Base-by-base conservation (phyloP, 306 rosid genomes). In the Rosa lucieae region DNA sequence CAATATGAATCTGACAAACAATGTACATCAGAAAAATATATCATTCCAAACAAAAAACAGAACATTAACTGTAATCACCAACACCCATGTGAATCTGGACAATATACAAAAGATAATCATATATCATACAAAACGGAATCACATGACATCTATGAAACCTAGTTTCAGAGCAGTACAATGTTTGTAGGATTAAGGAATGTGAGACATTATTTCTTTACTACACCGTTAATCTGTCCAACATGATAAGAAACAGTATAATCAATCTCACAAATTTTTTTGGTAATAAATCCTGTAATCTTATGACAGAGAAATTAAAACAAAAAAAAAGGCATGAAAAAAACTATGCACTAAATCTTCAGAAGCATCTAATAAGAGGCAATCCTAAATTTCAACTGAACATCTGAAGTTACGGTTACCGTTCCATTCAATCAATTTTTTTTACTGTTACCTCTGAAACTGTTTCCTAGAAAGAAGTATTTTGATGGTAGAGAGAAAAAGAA, bases 1-100 rank as follows among this genome's bases (percentile, higher is more conserved):
- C 97, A 81, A 95, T 89, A 82, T 95, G 99, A 77, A 92, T 93
- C 99, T 95, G 90, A 82, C 77, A 72, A 76, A 68, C 70, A 83
- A 81, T 44, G 74, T 62, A 76, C 49, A 68, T 84, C 67, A 85
- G 77, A 62, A 8, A 21, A 75, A 59, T 52, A 75, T 39, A 18
- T 42, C 43, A 8, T 32, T 32, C 35, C 35, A 32, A 32, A 32
- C 35, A 32, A 75, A 42, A 14, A 77, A 2, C 7, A 12, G 5
- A 32, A 56, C 17, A 20, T 12, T 62, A 23, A 29, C 3, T 63
- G 42, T 1, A 26, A 29, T 13, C 20, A 26, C 68, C 43, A 1
- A 47, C 35, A 32, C 53, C 8, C 51, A 8, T 23, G 77, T 18
- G 46, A 49, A 49, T 69, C 39, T 62, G 13, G 39, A 26, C 39